phyloP scores from a whole-genome alignment of 2,329 filamentous ascomycete species.

The Sphaerulina populicola region DNA sequence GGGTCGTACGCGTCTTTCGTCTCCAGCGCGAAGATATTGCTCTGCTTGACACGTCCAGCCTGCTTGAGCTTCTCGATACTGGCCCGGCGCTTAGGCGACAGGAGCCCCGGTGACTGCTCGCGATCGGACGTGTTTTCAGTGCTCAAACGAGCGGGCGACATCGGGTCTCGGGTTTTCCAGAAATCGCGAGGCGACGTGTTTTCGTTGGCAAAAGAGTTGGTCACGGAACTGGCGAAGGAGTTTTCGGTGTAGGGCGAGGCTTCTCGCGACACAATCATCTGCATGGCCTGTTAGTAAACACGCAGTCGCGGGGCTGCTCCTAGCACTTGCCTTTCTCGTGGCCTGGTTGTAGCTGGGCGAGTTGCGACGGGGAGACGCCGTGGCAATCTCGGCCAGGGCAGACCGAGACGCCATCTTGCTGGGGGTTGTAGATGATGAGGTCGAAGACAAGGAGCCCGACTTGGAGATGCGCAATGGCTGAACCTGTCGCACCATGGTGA shows the following conservation, averaged over 20 bases:
- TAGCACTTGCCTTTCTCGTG: slow-evolving; percentile 51
- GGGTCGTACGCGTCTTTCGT: slow-evolving; percentile 91
- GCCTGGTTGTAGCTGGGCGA: slow-evolving; percentile 81
- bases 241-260: slow-evolving; percentile 60
- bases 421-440: slow-evolving; percentile 50
- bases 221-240: slow-evolving; percentile 8
- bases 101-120: slow-evolving; percentile 57
- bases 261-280: slow-evolving; percentile 62
- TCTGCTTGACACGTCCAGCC: slow-evolving; percentile 93
- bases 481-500: slow-evolving; percentile 43
- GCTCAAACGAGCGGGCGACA: slow-evolving; percentile 55
- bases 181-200: slow-evolving; percentile 67
- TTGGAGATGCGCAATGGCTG: slow-evolving; percentile 75
- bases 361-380: slow-evolving; percentile 77
- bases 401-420: slow-evolving; percentile 51
- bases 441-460: slow-evolving; percentile 37
- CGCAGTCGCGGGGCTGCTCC: slow-evolving; percentile 1
- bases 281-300: slow-evolving; percentile 35
- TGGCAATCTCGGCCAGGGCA: slow-evolving; percentile 81
- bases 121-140: slow-evolving; percentile 55
- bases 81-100: slow-evolving; percentile 57
- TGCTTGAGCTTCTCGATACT: slow-evolving; percentile 94
- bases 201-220: slow-evolving; percentile 16
- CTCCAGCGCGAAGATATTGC: slow-evolving; percentile 90
- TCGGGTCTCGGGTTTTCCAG: slow-evolving; percentile 70